Evolutionary conservation across 208 protist species (phyloP), one percentile per base, ranked within the genome.

Genomic region (Trichomonas vaginalis): DNA sequence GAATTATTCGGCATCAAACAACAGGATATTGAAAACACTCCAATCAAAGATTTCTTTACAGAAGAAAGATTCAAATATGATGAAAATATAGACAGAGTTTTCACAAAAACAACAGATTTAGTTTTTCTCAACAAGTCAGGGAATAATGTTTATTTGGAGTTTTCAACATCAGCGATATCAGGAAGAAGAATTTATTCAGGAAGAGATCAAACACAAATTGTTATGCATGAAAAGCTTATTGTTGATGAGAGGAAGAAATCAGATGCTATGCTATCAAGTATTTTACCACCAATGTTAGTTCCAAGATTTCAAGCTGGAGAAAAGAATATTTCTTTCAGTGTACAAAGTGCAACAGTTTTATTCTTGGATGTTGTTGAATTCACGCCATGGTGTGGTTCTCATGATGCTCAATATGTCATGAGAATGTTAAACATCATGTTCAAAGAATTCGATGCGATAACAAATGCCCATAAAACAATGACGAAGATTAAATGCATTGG

Each of bases 401-500:
- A 27, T 27, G 27, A 42, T 14, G 86, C 86, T 1, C 8, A 42
- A 39, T 17, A 40, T 39, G 45, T 92, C 45, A 92, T 92, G 86
- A 42, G 14, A n/a, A 92, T 39, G 15, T 47, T 92, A 6, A 51
- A 51, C 17, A 35, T 92, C 27, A 48, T 92, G 27, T 92, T 45
- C 45, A 92, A 27, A 56, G 23, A 48, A 23, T 92, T 51, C 15
- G 86, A 92, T 47, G 17, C 86, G 32, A 56, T 35, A 8, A 35
- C 46, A 27, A 39, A 35, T 14, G 14, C 42, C 8, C 14, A 40
- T 27, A 51, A 92, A 8, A 56, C 45, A 15, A 42, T 92, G 45
- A 56, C 45, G 15, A 92, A 92, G 45, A 92, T 92, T 32, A 92
- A 92, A 51, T 92, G 40, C 17, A 92, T 92, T 51, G 86, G 86